Base-by-base conservation (phyloP, 1,139 yeast genomes). In the Meyerozyma carpophila region DNA sequence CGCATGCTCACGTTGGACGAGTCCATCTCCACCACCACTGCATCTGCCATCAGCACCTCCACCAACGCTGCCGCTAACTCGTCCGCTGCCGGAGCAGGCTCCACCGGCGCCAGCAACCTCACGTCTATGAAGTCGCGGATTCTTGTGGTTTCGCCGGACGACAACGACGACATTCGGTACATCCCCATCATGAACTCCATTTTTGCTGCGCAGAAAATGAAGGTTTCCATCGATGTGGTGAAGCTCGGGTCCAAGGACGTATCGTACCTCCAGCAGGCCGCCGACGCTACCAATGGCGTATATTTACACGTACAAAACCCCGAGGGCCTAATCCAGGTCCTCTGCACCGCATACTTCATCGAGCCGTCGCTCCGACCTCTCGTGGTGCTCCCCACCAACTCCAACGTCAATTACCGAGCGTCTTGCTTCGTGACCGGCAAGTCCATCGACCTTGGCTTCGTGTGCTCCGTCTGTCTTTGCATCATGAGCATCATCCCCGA, bases 171-270 rank as follows among this genome's bases (percentile, higher is more conserved):
- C 18, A 70, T 89, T 43, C 88, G 88, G 47, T 94, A 94, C 62
- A 88, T 93, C 37, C 88, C 98, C 4, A 82, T 90, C 40, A 94
- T 94, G 98, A 94, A 94, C 63, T 78, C 94, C 51, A 91, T 93
- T 37, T 94, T 94, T 65, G 94, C 98, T 0, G 96, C 98, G 1
- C 97, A 93, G 54, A 90, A 90, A 62, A 79, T 87, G 83, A 84
- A 83, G 56, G 81, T 93, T 10, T 87, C 96, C 2, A 82, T 93
- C 13, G 98, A 94, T 61, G 90, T 91, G 16, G 91, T 94, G 47
- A 90, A 91, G 58, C 68, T 94, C 40, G 93, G 93, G 1, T 70
- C 72, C 13, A 78, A 54, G 36, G 65, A 82, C 51, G 84, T 95
- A 2, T 86, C 95, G 1, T 91, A 90, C 57, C 65, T 94, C 45